These are phyloP conservation scores for Pleodorina starrii DNA, from an alignment of 139 green algal species.

Conservation along the genomic window DNA sequence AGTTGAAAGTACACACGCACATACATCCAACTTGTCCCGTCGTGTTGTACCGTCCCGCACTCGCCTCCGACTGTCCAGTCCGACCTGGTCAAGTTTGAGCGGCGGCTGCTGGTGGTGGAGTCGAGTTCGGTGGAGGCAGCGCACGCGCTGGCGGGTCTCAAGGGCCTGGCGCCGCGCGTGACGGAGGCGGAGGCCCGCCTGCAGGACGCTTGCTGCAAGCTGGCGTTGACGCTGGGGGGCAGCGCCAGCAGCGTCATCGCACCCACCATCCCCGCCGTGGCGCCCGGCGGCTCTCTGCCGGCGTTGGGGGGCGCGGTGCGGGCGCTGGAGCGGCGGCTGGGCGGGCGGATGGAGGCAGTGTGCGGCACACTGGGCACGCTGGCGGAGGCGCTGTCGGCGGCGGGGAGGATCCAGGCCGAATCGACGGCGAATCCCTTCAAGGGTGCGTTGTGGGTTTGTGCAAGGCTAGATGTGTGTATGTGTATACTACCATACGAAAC, in stretches of 20 bases:
- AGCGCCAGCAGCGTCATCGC: background rate
- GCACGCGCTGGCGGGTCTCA: conserved; percentile 21
- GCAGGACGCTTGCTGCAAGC: conserved; percentile 15
- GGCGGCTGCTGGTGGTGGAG: conserved; percentile 1
- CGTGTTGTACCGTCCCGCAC: background rate
- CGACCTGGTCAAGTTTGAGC: background rate
- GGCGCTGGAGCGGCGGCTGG: conserved; percentile 6
- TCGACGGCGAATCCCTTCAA: conserved; percentile 43
- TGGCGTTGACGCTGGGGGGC: conserved; percentile 6
- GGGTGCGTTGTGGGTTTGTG: too few relatives aligned
- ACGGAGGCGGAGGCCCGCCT: conserved; percentile 17
- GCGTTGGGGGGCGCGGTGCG: background rate
- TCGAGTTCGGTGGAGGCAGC: background rate
- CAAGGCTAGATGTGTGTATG: too few relatives aligned
- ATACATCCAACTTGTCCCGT: too few relatives aligned
- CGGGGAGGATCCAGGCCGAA: conserved; percentile 1
- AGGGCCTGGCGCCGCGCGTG: conserved; percentile 15
- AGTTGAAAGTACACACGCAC: too few relatives aligned
- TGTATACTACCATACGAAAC: too few relatives aligned
- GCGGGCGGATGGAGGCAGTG: conserved; percentile 2
- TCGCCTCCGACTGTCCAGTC: background rate
- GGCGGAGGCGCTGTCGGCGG: background rate
- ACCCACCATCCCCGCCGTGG: background rate
- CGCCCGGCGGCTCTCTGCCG: background rate
- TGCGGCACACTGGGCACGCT: conserved; percentile 13